A percentile compares a stretch with the other conserved stretches of the same genome.
Conservation (phyloP, 2,329 filamentous ascomycete species). For the Sporothrix globosa region DNA sequence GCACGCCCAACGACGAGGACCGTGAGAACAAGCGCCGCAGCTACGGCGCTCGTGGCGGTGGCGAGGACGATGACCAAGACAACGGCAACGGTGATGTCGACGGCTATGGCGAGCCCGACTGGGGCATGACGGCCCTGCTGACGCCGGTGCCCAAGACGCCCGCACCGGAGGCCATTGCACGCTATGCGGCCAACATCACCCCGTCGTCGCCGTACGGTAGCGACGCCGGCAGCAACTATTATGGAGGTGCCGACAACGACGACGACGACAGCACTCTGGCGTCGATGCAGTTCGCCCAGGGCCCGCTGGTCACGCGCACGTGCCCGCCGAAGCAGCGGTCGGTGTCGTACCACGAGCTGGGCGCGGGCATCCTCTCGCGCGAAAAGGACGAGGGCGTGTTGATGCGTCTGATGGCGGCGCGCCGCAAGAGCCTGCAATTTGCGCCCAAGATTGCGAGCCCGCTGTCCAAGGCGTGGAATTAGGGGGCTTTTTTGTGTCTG, state of each 20-base stretch:
- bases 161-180: constrained; percentile 57
- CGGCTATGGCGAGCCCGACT: constrained; percentile 43
- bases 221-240: constrained; percentile 35
- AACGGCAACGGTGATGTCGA: constrained; percentile 40
- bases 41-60: constrained; percentile 23
- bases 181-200: constrained; percentile 55
- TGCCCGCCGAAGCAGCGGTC: constrained; percentile 56
- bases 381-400: constrained; percentile 62
- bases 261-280: constrained; percentile 43
- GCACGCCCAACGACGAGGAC: constrained; percentile 53
- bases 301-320: constrained; percentile 54
- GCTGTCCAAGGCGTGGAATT: constrained; percentile 61
- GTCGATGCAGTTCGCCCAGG: constrained; percentile 36
- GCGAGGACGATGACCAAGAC: constrained; percentile 38
- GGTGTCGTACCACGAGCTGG: constrained; percentile 45
- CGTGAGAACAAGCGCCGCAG: background rate
- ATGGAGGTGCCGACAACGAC: constrained; percentile 34
- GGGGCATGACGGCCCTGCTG: constrained; percentile 46
- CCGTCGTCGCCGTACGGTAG: constrained; percentile 51
- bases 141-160: constrained; percentile 64
- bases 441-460: constrained; percentile 76
- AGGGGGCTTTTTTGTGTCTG: background rate
- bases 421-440: constrained; percentile 77
- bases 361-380: constrained; percentile 50
- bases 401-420: constrained; percentile 68